Conservation (phyloP, 2,329 filamentous ascomycete genomes). For the Colletotrichum abscissum region DNA sequence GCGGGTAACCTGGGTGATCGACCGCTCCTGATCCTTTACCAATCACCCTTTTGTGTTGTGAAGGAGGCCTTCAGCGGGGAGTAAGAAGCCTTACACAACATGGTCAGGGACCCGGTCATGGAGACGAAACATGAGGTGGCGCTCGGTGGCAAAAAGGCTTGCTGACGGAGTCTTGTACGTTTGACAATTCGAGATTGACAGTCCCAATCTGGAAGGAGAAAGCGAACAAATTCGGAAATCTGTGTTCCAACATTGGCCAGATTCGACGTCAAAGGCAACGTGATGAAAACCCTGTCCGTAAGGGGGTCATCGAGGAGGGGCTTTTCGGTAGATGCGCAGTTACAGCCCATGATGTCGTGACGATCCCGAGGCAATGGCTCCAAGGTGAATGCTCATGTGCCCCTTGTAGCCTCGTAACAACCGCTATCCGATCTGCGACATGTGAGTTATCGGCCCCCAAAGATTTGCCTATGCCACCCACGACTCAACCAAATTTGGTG, state of each 20-base stretch:
- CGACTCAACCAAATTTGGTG: not conserved
- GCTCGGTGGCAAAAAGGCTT: conserved; percentile 18
- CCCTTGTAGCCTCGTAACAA: conserved; percentile 6
- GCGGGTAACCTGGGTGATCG: conserved; percentile 8
- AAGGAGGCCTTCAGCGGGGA: not conserved
- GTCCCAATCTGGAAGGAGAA: conserved; percentile 51
- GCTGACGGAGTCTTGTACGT: not conserved
- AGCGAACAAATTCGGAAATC: conserved; percentile 52
- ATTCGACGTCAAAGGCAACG: conserved; percentile 41
- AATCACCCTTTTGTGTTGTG: not conserved
- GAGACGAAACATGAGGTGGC: conserved; percentile 13
- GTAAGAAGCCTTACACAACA: conserved; percentile 22
- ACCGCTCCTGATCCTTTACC: not conserved
- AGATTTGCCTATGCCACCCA: not conserved
- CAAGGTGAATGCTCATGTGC: conserved; percentile 10
- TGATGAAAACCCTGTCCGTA: conserved; percentile 23
- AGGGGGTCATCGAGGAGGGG: conserved; percentile 1
- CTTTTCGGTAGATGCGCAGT: conserved; percentile 28
- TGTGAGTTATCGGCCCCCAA: not conserved
- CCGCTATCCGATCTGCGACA: not conserved
- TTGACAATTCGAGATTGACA: conserved; percentile 30
- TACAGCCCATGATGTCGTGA: conserved; percentile 30
- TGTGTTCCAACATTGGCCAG: conserved; percentile 37
- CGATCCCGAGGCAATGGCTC: conserved; percentile 34
- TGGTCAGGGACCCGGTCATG: conserved; percentile 19